Evolutionary conservation across 176 grass and related monocot species (phyloP).

Genomic region (Ananas comosus): DNA sequence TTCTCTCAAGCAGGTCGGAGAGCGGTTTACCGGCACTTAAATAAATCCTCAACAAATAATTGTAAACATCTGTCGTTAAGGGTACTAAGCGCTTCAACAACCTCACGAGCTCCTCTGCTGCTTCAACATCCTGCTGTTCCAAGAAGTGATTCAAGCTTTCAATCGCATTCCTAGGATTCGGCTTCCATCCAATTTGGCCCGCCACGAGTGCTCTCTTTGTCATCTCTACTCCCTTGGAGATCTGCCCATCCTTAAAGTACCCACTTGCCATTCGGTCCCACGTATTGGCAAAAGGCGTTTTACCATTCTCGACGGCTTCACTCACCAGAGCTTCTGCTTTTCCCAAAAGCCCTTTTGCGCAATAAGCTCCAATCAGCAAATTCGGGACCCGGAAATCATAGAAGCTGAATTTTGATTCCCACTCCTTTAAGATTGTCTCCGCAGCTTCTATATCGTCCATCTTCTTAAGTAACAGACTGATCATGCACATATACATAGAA

Average conservation of each 20-base stretch:
- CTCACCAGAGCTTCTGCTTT: slow-evolving; percentile 49
- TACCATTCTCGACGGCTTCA: slow-evolving; percentile 30
- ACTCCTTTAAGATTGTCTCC: slow-evolving; percentile 41
- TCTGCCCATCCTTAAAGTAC: slow-evolving; percentile 32
- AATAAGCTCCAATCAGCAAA: slow-evolving; percentile 38
- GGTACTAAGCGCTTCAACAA: slow-evolving; percentile 24
- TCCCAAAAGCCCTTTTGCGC: slow-evolving; percentile 33
- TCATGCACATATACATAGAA: slow-evolving; percentile 46
- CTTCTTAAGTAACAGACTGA: slow-evolving; percentile 31
- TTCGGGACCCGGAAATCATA: slow-evolving; percentile 34
- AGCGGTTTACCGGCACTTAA: slow-evolving; percentile 17
- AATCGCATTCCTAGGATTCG: slow-evolving; percentile 26
- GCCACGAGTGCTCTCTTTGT: slow-evolving; percentile 36
- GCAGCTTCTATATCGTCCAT: slow-evolving; percentile 33
- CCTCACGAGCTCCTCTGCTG: slow-evolving; percentile 41
- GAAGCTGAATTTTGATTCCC: slow-evolving; percentile 7
- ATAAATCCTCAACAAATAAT: slow-evolving; percentile 41
- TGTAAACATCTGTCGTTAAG: slow-evolving; percentile 45
- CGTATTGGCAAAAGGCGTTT: slow-evolving; percentile 24
- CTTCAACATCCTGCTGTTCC: slow-evolving; percentile 47
- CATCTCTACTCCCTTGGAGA: slow-evolving; percentile 37
- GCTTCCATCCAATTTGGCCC: slow-evolving; percentile 27
- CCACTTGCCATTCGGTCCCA: slow-evolving; percentile 45
- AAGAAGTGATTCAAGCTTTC: slow-evolving; percentile 33
- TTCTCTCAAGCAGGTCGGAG: slow-evolving; percentile 35